Conservation (phyloP, 805 yeast genomes). For the Suhomyces prunicola region DNA sequence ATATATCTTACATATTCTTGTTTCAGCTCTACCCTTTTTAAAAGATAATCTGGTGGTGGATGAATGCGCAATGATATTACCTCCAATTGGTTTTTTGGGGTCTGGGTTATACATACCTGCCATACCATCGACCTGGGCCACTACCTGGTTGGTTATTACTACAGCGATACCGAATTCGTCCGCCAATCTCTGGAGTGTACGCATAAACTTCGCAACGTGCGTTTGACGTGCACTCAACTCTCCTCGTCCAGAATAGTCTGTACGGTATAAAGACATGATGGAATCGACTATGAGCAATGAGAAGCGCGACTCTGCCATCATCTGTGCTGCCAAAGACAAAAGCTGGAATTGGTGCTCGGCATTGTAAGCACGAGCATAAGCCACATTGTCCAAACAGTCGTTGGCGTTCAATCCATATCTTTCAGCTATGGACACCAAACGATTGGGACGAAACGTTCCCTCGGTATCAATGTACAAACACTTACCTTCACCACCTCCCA, state of each 20-base stretch:
- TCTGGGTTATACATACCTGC: conserved; percentile 82
- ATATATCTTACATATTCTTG: conserved; percentile 88
- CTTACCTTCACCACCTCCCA: conserved; percentile 99
- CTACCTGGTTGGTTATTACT: conserved; percentile 89
- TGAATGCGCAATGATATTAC: conserved; percentile 94
- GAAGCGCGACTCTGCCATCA: conserved; percentile 95
- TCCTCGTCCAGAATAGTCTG: conserved; percentile 94
- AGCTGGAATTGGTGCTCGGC: conserved; percentile 93
- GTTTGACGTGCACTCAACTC: conserved; percentile 92
- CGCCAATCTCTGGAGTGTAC: conserved; percentile 87
- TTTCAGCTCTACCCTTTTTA: conserved; percentile 88
- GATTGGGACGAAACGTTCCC: conserved; percentile 91
- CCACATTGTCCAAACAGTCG: conserved; percentile 94
- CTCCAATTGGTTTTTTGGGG: conserved; percentile 98
- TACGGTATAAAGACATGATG: conserved; percentile 92
- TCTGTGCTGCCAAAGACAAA: conserved; percentile 83
- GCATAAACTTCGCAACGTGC: conserved; percentile 90
- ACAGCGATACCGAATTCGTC: conserved; percentile 98
- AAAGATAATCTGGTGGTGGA: conserved; percentile 90
- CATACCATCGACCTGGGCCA: conserved; percentile 96
- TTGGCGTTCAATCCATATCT: conserved; percentile 89
- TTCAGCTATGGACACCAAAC: conserved; percentile 85
- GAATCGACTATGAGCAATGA: conserved; percentile 92
- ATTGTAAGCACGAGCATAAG: conserved; percentile 95
- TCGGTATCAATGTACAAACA: conserved; percentile 95